phyloP scores from a whole-genome alignment of 2,329 filamentous ascomycete genomes.

The Alternaria consortialis region DNA sequence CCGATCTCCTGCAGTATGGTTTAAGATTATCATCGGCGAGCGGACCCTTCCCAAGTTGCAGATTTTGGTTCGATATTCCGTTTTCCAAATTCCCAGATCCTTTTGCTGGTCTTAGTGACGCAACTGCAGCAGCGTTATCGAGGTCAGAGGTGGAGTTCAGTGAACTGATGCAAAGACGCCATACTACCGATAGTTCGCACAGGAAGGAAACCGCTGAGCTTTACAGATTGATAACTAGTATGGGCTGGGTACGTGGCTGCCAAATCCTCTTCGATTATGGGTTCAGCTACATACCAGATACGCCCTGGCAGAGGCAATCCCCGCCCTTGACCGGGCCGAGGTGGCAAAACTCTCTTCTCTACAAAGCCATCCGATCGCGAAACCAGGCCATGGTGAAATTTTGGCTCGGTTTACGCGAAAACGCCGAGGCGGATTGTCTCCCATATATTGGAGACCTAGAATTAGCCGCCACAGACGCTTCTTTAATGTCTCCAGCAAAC shows the following conservation, averaged over 20 bases:
- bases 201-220: background rate
- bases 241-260: background rate
- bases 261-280: background rate
- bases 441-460: background rate
- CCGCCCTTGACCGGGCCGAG: too few relatives aligned
- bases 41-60: background rate
- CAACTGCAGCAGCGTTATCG: background rate
- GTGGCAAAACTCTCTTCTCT: background rate
- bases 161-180: too few relatives aligned
- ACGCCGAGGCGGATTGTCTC: background rate
- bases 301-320: background rate
- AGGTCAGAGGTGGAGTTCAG: background rate
- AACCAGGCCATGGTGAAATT: background rate
- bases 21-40: background rate
- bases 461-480: background rate
- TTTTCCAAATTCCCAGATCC: background rate
- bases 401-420: background rate
- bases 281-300: background rate
- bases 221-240: background rate
- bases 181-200: background rate
- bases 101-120: background rate
- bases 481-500: too few relatives aligned
- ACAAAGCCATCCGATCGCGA: background rate
- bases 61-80: background rate
- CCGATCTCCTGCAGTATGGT: background rate